Evolutionary conservation across 371 early-diverging fungal species (phyloP), one percentile per base, ranked within the genome.

Genomic region (Mortierella sp.): DNA sequence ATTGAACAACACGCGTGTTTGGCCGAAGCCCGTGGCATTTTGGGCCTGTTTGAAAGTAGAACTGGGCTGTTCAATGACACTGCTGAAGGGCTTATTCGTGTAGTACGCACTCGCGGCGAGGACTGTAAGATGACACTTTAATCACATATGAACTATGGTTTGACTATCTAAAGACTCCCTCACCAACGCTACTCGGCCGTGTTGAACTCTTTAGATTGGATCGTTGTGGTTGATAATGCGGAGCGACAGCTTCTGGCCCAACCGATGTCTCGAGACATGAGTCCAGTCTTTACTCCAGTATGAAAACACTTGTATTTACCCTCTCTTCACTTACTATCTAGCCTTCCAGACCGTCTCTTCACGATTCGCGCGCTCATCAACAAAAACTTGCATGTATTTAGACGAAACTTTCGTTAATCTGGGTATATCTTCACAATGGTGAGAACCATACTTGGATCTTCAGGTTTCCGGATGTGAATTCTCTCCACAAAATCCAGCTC

Each of bases 181-280:
- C 37, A 37, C 37, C 9, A 37, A 37, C 37, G 9, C 9, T 37
- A 37, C 9, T 37, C 3, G 3, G 3, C 9, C 37, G 37, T 9
- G 9, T 37, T 37, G 3, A 37, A 37, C 9, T 9, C 19, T 28
- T 45, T 52, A 81, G 84, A 87, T 81, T 85, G 84, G 85, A 82
- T 93, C 66, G 73, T 84, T 60, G 82, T 93, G 19, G 69, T 72
- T 21, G 79, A 83, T 25, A 72, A 75, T 28, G 75, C 68, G 16
- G 77, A 73, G 56, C 71, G 73, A 50, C 84, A 79, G 25, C 61
- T 82, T 37, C 75, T 92, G 23, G 80, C 86, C 25, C 94, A 95
- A 75, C 81, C 81, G 26, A 53, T 96, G 16, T 87, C 91, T 56
- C 82, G 85, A 25, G 76, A 81, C 29, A 94, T 95, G 93, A 91